Conservation (phyloP, 139 green algal species). For the Tetradesmus lagerheimii region DNA sequence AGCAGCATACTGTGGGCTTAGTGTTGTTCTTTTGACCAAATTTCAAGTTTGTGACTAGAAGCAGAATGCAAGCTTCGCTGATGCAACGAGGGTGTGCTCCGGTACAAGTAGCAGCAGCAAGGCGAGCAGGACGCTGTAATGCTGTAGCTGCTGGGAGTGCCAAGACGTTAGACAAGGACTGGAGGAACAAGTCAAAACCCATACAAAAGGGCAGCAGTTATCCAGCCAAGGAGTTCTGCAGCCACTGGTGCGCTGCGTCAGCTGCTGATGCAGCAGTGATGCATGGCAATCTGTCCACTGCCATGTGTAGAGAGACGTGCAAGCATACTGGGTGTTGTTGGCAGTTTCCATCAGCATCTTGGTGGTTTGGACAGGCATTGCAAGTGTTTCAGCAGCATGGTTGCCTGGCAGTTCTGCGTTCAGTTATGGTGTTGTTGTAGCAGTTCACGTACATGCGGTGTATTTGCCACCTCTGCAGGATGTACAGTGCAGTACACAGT, state of each 20-base stretch:
- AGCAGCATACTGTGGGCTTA: neutral
- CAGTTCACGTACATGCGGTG: neutral
- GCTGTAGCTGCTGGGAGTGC: neutral
- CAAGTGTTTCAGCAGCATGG: neutral
- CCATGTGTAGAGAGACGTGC: neutral
- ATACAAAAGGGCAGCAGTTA: slow-evolving; percentile 85
- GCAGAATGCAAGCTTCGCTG: neutral
- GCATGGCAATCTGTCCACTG: slow-evolving; percentile 60
- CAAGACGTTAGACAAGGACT: slow-evolving; percentile 19
- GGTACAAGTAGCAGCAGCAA: neutral
- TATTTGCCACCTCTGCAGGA: neutral
- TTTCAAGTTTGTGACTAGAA: neutral
- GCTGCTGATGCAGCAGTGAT: neutral
- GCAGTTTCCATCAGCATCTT: neutral
- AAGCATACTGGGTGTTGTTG: neutral
- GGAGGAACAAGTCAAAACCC: slow-evolving; percentile 59
- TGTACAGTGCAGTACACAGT: neutral
- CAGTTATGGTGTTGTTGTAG: neutral
- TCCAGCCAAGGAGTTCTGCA: slow-evolving; percentile 92
- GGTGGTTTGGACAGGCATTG: too few relatives aligned
- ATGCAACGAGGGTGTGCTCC: neutral
- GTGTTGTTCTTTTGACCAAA: neutral
- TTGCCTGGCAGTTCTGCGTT: neutral
- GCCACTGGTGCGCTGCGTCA: slow-evolving; percentile 68
- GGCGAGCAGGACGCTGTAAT: neutral